phyloP scores from a whole-genome alignment of 768 basidiomycete species.

The Termitomyces sp. region DNA sequence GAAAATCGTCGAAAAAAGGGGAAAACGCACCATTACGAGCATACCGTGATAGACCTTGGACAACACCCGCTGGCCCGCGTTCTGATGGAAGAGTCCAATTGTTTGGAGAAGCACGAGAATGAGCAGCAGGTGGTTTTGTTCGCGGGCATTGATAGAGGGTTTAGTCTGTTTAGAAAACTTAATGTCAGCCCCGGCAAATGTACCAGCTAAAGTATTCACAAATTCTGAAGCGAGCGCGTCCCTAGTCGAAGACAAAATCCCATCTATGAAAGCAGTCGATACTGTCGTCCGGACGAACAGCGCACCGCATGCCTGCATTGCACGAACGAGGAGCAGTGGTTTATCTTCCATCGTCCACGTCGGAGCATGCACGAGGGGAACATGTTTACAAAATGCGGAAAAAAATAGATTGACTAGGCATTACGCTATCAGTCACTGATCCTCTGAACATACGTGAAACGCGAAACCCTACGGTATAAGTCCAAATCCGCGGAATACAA shows the following conservation, averaged over 20 bases:
- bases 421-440: background rate
- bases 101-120: slow-evolving; percentile 45
- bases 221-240: slow-evolving; percentile 50
- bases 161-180: too few species aligned
- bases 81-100: slow-evolving; percentile 52
- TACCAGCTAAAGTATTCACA: slow-evolving; percentile 33
- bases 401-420: slow-evolving; percentile 49
- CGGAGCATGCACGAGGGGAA: slow-evolving; percentile 51
- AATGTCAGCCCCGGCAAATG: slow-evolving; percentile 8
- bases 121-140: too few species aligned
- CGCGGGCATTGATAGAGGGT: too few species aligned
- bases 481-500: slow-evolving; percentile 43
- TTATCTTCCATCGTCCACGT: slow-evolving; percentile 47
- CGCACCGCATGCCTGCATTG: slow-evolving; percentile 61
- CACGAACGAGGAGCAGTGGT: slow-evolving; percentile 44
- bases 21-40: slow-evolving; percentile 48
- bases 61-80: slow-evolving; percentile 38
- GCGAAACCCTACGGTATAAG: slow-evolving; percentile 46
- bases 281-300: slow-evolving; percentile 47
- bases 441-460: background rate
- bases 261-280: slow-evolving; percentile 44
- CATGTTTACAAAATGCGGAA: slow-evolving; percentile 45
- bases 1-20: background rate
- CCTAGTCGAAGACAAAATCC: slow-evolving; percentile 35
- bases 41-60: slow-evolving; percentile 56